A percentile compares a stretch with the other conserved stretches of the same genome.
Conservation (phyloP, 805 yeast species). For the Saturnispora diversa region DNA sequence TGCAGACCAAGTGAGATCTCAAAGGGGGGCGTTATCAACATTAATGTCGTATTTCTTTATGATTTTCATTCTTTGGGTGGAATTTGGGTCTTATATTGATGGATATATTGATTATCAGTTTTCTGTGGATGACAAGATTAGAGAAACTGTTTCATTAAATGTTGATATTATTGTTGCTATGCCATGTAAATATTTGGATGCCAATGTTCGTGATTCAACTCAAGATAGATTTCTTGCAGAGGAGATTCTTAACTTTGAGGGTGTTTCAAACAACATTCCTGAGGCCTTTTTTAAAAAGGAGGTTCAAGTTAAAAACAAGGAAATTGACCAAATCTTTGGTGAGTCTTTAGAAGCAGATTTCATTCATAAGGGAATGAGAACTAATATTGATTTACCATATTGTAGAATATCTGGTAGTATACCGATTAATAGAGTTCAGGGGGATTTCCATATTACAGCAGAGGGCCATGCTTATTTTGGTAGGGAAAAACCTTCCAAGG, state of each 20-base stretch:
- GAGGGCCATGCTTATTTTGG: slow-evolving; percentile 53
- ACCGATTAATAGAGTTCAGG: slow-evolving; percentile 78
- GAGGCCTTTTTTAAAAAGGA: slow-evolving; percentile 31
- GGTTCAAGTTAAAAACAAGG: slow-evolving; percentile 37
- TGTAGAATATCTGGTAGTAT: slow-evolving; percentile 79
- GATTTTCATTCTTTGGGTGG: slow-evolving; percentile 70
- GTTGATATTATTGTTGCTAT: slow-evolving; percentile 72
- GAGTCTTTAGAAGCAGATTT: slow-evolving; percentile 64
- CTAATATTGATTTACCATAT: slow-evolving; percentile 57
- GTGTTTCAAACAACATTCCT: slow-evolving; percentile 51
- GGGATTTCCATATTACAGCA: slow-evolving; percentile 78
- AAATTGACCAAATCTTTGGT: slow-evolving; percentile 56
- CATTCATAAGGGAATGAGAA: slow-evolving; percentile 34
- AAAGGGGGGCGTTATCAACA: slow-evolving; percentile 71
- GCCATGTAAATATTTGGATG: slow-evolving; percentile 72
- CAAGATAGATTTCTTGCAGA: slow-evolving; percentile 72
- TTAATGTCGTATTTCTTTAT: slow-evolving; percentile 53
- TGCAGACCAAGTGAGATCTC: slow-evolving; percentile 63
- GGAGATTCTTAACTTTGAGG: slow-evolving; percentile 67
- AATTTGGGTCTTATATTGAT: slow-evolving; percentile 76
- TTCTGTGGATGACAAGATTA: slow-evolving; percentile 55
- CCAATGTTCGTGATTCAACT: slow-evolving; percentile 71
- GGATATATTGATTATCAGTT: slow-evolving; percentile 76
- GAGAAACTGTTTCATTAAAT: slow-evolving; percentile 57
- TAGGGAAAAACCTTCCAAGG: slow-evolving; percentile 35